These are phyloP conservation scores for Dactylellina drechsleri DNA, from an alignment of 2,329 filamentous ascomycete genomes.

Conservation along the genomic window DNA sequence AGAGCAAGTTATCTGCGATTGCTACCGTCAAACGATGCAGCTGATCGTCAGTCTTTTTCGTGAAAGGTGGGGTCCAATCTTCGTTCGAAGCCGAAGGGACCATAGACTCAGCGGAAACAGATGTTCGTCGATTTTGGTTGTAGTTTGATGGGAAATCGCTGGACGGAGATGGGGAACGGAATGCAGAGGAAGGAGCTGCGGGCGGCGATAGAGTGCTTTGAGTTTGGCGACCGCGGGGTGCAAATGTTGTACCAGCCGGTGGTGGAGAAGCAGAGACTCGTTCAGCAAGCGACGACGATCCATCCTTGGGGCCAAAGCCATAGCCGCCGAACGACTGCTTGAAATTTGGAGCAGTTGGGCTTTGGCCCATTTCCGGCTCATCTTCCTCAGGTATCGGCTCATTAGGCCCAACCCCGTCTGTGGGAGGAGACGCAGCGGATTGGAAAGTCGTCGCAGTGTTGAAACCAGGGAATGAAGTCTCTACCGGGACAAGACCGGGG, in stretches of 20 bases:
- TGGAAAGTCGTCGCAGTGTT: constrained; percentile 39
- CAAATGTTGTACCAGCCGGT: constrained; percentile 42
- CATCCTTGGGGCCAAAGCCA: constrained; percentile 31
- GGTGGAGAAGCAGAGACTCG: constrained; percentile 50
- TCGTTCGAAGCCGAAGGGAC: constrained; percentile 86
- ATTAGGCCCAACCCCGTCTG: constrained; percentile 62
- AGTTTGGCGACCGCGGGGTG: constrained; percentile 44
- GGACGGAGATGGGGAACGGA: constrained; percentile 54
- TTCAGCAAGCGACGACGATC: constrained; percentile 34
- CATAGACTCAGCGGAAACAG: constrained; percentile 94
- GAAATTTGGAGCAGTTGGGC: constrained; percentile 75
- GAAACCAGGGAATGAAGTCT: constrained; percentile 52
- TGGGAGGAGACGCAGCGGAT: constrained; percentile 59
- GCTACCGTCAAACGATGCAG: constrained; percentile 79
- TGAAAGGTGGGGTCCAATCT: constrained; percentile 88
- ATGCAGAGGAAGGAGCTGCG: constrained; percentile 37
- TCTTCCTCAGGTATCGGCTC: constrained; percentile 82
- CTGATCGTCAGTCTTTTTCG: constrained; percentile 85
- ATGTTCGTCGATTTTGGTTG: constrained; percentile 90
- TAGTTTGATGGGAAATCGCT: constrained; percentile 89
- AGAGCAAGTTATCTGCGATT: constrained; percentile 90
- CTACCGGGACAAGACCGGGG: constrained; percentile 39
- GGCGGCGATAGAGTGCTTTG: constrained; percentile 48
- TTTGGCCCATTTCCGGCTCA: constrained; percentile 78
- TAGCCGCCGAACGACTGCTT: constrained; percentile 59